Base-by-base conservation (phyloP, 2,329 filamentous ascomycete species). In the Paecilomyces niveus region DNA sequence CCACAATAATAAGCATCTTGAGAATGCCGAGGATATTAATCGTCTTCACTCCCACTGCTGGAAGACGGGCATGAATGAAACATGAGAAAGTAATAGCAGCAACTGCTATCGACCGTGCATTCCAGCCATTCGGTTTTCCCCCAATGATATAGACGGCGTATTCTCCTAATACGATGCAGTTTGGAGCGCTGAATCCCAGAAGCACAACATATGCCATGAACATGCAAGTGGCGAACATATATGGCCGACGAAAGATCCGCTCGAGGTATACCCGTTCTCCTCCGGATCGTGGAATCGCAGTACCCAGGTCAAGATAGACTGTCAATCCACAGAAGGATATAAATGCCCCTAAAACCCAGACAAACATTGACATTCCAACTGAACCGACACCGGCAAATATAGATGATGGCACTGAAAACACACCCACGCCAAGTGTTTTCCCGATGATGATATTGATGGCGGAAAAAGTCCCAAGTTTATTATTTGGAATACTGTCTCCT, bases 331-430 rank as follows among this genome's bases (percentile, higher is more conserved):
- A 76, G 56, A 76, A 75, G 0, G 76, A 77, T 39, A 80, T 76
- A 10, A 78, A 60, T 26, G 71, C 73, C 32, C 80, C 82, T 9
- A 83, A 69, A 1, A 83, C 74, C 83, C 83, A 85, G 21, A 85
- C 69, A 53, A 82, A 72, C 13, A 85, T 69, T 7, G 78, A 74
- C 52, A 83, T 76, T 2, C 83, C 83, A 3, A 84, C 82, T 7
- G 78, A 83, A 0, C 82, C 82, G 1, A 81, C 79, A 1, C 80
- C 78, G 7, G 76, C 75, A 59, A 83, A 82, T 54, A 85, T 81
- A n/a, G 81, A 80, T 1, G 80, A 80, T 0, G 83, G 83, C 0
- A 83, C 82, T 0, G 82, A 82, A 64, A 84, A 85, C 24, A 82
- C 72, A 61, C 79, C 74, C 9, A 77, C 70, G 2, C 77, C 77